Evolutionary conservation across 768 basidiomycete genomes (phyloP).

Genomic region (Suillus variegatus): DNA sequence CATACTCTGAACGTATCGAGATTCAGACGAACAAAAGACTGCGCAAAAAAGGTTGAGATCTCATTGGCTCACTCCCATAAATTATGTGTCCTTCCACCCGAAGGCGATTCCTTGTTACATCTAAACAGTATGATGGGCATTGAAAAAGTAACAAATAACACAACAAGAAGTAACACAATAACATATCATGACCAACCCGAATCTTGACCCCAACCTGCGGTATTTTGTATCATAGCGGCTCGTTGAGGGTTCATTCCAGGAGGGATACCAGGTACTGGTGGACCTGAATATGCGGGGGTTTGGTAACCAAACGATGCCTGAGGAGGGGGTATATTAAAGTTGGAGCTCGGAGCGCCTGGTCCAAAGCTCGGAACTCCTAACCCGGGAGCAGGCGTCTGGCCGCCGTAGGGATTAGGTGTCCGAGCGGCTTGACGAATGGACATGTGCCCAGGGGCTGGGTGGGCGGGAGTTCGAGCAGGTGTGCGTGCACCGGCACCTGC

Average conservation of each 20-base stretch:
- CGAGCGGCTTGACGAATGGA: constrained; percentile 70
- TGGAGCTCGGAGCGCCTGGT: constrained; percentile 27
- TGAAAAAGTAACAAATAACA: constrained; percentile 14
- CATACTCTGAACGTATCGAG: not conserved
- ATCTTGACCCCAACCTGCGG: constrained; percentile 36
- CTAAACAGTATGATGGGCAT: constrained; percentile 20
- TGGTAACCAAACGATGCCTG: constrained; percentile 45
- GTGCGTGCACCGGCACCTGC: constrained; percentile 67
- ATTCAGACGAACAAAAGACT: not conserved
- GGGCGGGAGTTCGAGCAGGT: constrained; percentile 72
- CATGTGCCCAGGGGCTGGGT: constrained; percentile 77
- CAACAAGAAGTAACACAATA: constrained; percentile 18
- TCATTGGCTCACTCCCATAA: not conserved
- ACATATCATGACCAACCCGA: constrained; percentile 32
- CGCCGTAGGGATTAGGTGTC: constrained; percentile 80
- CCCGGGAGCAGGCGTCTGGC: constrained; percentile 37
- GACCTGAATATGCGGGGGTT: constrained; percentile 47
- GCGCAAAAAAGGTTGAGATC: not conserved
- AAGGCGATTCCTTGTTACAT: constrained; percentile 20
- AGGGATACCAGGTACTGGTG: constrained; percentile 47
- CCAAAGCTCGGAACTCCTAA: constrained; percentile 38
- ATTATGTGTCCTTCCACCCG: not conserved
- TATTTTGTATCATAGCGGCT: constrained; percentile 63
- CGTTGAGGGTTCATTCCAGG: constrained; percentile 69
- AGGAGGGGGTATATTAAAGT: constrained; percentile 29